Base-by-base conservation (phyloP, 441 rosid species). In the Eutrema salsugineum region DNA sequence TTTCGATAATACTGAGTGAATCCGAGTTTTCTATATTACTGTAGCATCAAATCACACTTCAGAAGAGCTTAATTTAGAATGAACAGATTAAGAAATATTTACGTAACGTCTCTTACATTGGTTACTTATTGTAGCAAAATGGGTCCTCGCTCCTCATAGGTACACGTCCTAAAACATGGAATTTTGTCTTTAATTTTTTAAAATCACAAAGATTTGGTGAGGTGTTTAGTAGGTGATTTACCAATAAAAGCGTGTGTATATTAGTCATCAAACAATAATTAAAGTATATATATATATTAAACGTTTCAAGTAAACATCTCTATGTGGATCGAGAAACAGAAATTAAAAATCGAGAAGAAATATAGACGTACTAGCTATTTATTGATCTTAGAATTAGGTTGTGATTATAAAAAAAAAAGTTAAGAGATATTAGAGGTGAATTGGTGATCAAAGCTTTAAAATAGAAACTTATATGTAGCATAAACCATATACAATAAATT, bases 91-190 rank as follows among this genome's bases (percentile, higher is more conserved):
- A 17, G 2, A 12, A 61, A 53, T n/a, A 9, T 30, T 5, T 56
- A 65, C 51, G 36, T 1, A 12, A 57, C 38, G 19, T 59, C 78
- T 50, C 42, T 16, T 32, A 24, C 11, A 11, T 24, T 38, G 50
- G n/a, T 75, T 75, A 39, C 73, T 61, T 75, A 10, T 68, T n/a
- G 43, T 17, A 35, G 44, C 8, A 28, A 68, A 53, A 2, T 27
- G 64, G 2, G 28, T 68, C 28, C 11, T 68, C 10, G 58, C 14
- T 61, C 16, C 64, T 68, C 27, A 60, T 67, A 67, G 73, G 73
- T 75, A 74, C 78, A 74, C 69, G 64, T 68, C 17, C 32, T 8
- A 17, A 8, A 67, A 24, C 63, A 67, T 22, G 2, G 3, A 20
- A 60, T 43, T 50, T 42, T 74, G 57, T 68, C 24, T 50, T 28